Evolutionary conservation across 2,329 filamentous ascomycete species (phyloP), one percentile per base, ranked within the genome.

Genomic region (Neodidymelliopsis sp.): DNA sequence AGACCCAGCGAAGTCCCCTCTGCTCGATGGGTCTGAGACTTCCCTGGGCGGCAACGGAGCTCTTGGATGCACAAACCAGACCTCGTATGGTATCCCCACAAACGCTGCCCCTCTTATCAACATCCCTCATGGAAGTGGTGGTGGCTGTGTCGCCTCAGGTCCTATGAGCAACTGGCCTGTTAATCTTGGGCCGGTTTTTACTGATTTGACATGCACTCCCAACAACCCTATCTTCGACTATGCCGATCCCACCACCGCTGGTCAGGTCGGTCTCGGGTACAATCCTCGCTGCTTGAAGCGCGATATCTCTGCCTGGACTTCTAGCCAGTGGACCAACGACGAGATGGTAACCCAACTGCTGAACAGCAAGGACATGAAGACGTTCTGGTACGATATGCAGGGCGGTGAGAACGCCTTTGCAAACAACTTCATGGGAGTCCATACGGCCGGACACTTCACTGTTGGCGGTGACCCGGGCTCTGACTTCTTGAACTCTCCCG

Each of bases 11-110:
- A 73, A 75, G 47, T 81, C 80, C 3, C 77, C 80, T 19, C 62
- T 82, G 30, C 82, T 85, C 51, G 80, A 82, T 54, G 82, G 82
- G 34, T 79, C 76, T 51, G 76, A 74, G 29, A 79, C 76, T 39
- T 71, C 75, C 3, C 50, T 70, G 41, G 43, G 75, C 24, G 78
- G 79, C 16, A 78, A 82, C 41, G 80, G 80, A 29, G 68, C 50
- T 4, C 27, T 48, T 24, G 62, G 56, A 10, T 65, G 61, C 41
- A 53, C 51, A 18, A 65, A 62, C 28, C 61, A 65, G 39, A 62
- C 61, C 2, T 60, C 50, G 9, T 62, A 61, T 27, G 60, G 60
- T 16, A 63, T 67, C 9, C 66, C 66, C 0, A 56, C 55, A 4
- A 62, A 66, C 12, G 49, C 38, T 0, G 25, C 38, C 1, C 61